Percentiles rank a stretch among this genome's conserved stretches.
Conservation (phyloP, 2,329 filamentous ascomycete genomes). For the Fusarium drepaniforme region DNA sequence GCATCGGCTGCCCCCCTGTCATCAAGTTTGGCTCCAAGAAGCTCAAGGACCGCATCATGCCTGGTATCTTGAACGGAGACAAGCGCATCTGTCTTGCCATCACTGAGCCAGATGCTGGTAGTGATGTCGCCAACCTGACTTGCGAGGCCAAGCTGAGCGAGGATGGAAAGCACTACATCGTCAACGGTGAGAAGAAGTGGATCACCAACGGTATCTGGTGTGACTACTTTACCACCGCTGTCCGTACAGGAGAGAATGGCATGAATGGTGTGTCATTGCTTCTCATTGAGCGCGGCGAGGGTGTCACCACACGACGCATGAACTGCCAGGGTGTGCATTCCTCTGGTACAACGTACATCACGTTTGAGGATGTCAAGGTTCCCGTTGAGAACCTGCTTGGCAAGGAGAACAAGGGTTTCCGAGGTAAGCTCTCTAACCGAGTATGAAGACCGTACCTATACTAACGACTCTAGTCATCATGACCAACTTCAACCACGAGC, state of each 20-base stretch:
- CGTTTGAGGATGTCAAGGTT: slow-evolving; percentile 99
- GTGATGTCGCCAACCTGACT: slow-evolving; percentile 93
- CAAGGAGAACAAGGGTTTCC: slow-evolving; percentile 98
- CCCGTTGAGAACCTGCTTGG: slow-evolving; percentile 98
- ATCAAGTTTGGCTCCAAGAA: slow-evolving; percentile 92
- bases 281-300: slow-evolving; percentile 90
- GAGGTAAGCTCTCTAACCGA: slow-evolving; percentile 60
- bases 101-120: slow-evolving; percentile 95
- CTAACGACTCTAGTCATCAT: slow-evolving; percentile 78
- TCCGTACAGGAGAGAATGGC: slow-evolving; percentile 87
- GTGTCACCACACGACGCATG: slow-evolving; percentile 94
- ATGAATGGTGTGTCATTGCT: slow-evolving; percentile 95
- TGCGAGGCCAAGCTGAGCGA: slow-evolving; percentile 96
- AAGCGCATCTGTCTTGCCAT: slow-evolving; percentile 98
- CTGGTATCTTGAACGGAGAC: slow-evolving; percentile 88
- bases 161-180: slow-evolving; percentile 98
- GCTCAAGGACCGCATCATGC: slow-evolving; percentile 88
- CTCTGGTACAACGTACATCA: slow-evolving; percentile 86
- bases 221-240: slow-evolving; percentile 98
- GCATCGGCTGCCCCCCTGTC: slow-evolving; percentile 91
- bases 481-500: slow-evolving; percentile 99
- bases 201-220: slow-evolving; percentile 98
- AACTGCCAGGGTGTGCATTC: slow-evolving; percentile 99
- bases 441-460: not conserved
- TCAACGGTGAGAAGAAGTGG: slow-evolving; percentile 99